Percentiles rank a stretch among this genome's conserved stretches.
These are phyloP conservation scores for Alternaria angustiovoidea DNA, from an alignment of 2,329 filamentous ascomycete genomes.

Conservation along the genomic window DNA sequence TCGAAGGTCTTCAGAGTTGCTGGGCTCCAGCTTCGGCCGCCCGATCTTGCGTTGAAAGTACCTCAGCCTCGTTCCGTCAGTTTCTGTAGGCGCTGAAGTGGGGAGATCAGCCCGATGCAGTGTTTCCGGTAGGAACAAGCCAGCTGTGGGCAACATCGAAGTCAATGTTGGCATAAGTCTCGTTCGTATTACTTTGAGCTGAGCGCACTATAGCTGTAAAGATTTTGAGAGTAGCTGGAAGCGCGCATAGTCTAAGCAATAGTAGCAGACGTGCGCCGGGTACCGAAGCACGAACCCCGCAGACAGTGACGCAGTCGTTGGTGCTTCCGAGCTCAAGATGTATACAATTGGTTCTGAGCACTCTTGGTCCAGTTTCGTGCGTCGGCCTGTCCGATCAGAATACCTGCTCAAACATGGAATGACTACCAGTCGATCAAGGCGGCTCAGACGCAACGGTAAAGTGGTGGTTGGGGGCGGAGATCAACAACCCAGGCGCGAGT, in stretches of 20 bases:
- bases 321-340: conserved; percentile 1
- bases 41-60: conserved; percentile 25
- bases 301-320: not conserved
- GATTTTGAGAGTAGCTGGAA: not conserved
- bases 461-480: not conserved
- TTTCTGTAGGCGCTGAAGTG: conserved; percentile 5
- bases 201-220: conserved; percentile 1
- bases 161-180: conserved; percentile 1
- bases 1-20: conserved; percentile 14
- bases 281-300: conserved; percentile 1
- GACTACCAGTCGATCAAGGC: conserved; percentile 1
- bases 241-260: not conserved
- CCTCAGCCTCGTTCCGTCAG: conserved; percentile 14
- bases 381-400: not conserved
- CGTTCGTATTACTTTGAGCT: not conserved
- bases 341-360: not conserved
- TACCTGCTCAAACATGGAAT: not conserved
- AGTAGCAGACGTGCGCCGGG: not conserved
- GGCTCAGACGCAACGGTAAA: conserved; percentile 1
- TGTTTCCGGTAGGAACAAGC: conserved; percentile 31
- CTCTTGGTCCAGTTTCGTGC: not conserved
- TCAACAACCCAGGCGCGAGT: conserved; percentile 1
- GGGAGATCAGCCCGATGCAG: conserved; percentile 16
- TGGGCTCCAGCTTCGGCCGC: conserved; percentile 12
- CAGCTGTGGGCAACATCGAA: conserved; percentile 23